These are phyloP conservation scores for Pseudocercospora fijiensis DNA, from an alignment of 2,329 filamentous ascomycete genomes.

Conservation along the genomic window DNA sequence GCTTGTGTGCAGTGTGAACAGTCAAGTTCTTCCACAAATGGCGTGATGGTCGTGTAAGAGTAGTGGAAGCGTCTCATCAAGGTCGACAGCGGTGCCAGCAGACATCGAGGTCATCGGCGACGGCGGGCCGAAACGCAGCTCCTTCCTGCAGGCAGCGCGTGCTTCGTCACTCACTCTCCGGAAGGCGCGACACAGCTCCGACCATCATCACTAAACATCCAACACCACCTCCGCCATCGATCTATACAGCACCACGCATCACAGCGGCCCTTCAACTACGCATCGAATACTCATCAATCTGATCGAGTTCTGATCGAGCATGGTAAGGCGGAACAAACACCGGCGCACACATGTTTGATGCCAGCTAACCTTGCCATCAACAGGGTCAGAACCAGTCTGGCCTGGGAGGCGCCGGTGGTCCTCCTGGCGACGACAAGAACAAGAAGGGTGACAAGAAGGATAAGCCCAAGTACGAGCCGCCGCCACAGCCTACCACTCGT, in stretches of 20 bases:
- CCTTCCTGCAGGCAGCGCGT: constrained; percentile 17
- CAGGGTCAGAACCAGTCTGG: constrained; percentile 85
- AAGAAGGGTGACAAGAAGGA: constrained; percentile 93
- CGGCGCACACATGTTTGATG: constrained; percentile 7
- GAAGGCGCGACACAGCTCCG: constrained; percentile 4
- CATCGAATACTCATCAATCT: not conserved
- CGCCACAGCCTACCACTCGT: constrained; percentile 92
- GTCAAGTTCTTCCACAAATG: not conserved
- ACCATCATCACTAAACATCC: not conserved
- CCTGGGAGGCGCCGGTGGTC: constrained; percentile 65
- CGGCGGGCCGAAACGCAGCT: not conserved
- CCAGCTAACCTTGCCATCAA: constrained; percentile 12
- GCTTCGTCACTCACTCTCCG: constrained; percentile 15
- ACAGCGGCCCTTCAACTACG: not conserved
- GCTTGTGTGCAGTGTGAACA: not conserved
- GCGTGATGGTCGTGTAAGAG: not conserved
- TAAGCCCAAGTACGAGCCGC: constrained; percentile 99
- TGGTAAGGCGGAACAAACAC: constrained; percentile 19
- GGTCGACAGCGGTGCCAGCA: not conserved
- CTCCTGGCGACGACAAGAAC: constrained; percentile 66
- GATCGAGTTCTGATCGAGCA: constrained; percentile 6
- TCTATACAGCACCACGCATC: not conserved
- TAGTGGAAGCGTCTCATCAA: not conserved
- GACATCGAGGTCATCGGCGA: constrained; percentile 5
- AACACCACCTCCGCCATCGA: not conserved